Conservation (phyloP, 2,329 filamentous ascomycete species). For the Penicillium frequentans region DNA sequence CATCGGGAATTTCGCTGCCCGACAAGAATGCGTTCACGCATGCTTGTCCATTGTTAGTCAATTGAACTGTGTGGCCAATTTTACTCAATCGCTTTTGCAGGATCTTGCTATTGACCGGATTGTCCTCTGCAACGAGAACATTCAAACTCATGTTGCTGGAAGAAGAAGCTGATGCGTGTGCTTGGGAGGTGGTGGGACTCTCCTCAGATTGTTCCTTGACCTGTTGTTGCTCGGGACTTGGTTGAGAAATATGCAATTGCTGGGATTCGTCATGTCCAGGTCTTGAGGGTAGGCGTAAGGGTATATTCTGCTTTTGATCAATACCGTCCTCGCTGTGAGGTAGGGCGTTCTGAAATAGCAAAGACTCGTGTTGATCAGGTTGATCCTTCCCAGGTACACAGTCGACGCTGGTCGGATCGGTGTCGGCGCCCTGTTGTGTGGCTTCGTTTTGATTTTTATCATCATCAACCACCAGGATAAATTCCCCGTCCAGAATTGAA, state of each 20-base stretch:
- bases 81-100: constrained; percentile 79
- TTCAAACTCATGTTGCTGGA: constrained; percentile 11
- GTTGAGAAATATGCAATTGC: not conserved
- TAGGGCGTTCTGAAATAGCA: not conserved
- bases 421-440: not conserved
- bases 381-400: no score
- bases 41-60: constrained; percentile 82
- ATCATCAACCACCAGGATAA: constrained; percentile 29
- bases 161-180: not conserved
- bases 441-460: not conserved
- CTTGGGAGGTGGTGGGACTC: not conserved
- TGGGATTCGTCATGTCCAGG: not conserved
- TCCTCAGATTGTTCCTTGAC: not conserved
- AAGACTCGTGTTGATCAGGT: not conserved
- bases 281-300: not conserved
- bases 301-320: not conserved
- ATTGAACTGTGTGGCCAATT: constrained; percentile 66
- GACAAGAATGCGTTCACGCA: constrained; percentile 72
- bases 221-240: not conserved
- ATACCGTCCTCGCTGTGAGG: not conserved
- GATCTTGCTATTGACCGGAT: constrained; percentile 84
- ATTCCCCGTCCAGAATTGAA: constrained; percentile 32
- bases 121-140: constrained; percentile 82
- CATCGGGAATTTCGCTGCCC: constrained; percentile 65
- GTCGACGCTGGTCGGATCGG: no score